Percentiles rank a stretch among this genome's conserved stretches.
Conservation (phyloP, 2,329 filamentous ascomycete genomes). For the Botrytis elliptica region DNA sequence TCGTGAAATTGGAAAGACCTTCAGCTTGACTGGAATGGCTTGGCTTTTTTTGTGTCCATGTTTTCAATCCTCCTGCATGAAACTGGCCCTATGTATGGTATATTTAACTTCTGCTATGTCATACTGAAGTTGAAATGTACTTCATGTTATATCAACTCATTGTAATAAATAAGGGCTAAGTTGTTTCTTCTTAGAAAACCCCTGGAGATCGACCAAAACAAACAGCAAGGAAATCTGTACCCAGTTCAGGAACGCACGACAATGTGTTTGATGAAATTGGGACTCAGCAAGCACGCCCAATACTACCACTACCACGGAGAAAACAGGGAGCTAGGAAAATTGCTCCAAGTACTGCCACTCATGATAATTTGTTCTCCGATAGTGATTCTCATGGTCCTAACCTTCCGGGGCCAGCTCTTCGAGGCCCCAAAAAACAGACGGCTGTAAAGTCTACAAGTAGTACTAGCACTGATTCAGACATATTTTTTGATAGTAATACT, state of each 20-base stretch:
- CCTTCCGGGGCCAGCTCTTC: not conserved
- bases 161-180: constrained; percentile 1
- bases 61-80: not conserved
- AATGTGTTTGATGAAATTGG: constrained; percentile 4
- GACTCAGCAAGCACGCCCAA: not conserved
- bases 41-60: not conserved
- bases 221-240: constrained; percentile 21
- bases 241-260: constrained; percentile 7
- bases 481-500: too few species aligned
- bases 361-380: not conserved
- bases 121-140: not conserved
- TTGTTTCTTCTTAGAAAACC: not conserved
- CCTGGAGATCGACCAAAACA: constrained; percentile 16
- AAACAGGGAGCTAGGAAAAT: constrained; percentile 22
- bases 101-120: not conserved
- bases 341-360: not conserved
- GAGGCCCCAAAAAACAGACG: constrained; percentile 16
- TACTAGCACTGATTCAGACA: not conserved
- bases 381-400: not conserved
- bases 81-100: not conserved
- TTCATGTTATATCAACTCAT: not conserved
- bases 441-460: constrained; percentile 17
- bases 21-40: not conserved
- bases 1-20: not conserved
- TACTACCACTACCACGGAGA: constrained; percentile 9